A percentile compares a stretch with the other conserved stretches of the same genome.
phyloP scores from a whole-genome alignment of 768 basidiomycete species.

The Termitomyces eurrhizus region DNA sequence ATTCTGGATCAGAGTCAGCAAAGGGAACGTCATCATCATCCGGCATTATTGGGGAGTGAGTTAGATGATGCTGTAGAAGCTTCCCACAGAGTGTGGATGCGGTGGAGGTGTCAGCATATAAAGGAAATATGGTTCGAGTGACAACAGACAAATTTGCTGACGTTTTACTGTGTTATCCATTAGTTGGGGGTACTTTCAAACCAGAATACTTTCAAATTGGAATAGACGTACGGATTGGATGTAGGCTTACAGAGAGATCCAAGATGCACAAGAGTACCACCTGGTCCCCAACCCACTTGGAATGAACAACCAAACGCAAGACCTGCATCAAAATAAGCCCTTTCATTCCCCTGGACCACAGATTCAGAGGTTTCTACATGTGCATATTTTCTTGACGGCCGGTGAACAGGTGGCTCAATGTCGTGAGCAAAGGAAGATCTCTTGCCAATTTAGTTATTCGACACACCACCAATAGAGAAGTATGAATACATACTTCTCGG shows the following conservation, averaged over 20 bases:
- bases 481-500: constrained; percentile 44
- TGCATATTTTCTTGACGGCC: constrained; percentile 78
- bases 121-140: constrained; percentile 44
- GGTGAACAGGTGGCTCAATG: constrained; percentile 60
- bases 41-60: constrained; percentile 62
- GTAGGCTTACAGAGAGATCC: constrained; percentile 68
- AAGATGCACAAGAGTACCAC: constrained; percentile 69
- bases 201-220: no score
- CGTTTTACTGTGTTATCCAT: constrained; percentile 33
- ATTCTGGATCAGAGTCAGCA: constrained; percentile 52
- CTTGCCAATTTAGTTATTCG: constrained; percentile 31
- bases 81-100: constrained; percentile 45
- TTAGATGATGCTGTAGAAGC: constrained; percentile 74
- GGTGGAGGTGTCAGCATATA: constrained; percentile 30
- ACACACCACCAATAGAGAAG: not conserved
- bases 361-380: constrained; percentile 70
- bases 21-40: constrained; percentile 72
- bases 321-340: constrained; percentile 72
- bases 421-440: constrained; percentile 77
- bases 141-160: constrained; percentile 65
- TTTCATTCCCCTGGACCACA: constrained; percentile 59
- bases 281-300: constrained; percentile 87
- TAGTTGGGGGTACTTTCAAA: not conserved
- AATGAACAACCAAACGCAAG: constrained; percentile 84
- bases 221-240: constrained; percentile 44